Percentiles rank a stretch among this genome's conserved stretches.
Evolutionary conservation across 2,329 filamentous ascomycete genomes (phyloP).

Genomic region (Pseudofabraea citricarpa): DNA sequence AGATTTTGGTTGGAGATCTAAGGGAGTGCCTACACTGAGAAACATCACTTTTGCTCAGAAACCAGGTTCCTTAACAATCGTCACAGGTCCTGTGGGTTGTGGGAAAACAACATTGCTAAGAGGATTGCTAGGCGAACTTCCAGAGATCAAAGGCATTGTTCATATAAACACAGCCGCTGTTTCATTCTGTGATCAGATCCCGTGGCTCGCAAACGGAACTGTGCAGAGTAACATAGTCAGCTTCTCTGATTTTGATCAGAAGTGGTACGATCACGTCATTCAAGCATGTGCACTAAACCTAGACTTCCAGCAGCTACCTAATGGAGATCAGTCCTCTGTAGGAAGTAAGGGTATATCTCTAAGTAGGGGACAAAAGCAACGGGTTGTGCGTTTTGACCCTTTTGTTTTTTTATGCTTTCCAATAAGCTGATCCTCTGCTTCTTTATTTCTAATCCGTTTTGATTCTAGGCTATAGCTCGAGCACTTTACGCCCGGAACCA

Average conservation of each 20-base stretch:
- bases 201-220: conserved; percentile 38
- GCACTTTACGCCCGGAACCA: conserved; percentile 30
- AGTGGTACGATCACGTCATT: conserved; percentile 59
- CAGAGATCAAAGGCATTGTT: conserved; percentile 14
- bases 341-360: conserved; percentile 26
- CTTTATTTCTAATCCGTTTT: no score
- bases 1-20: conserved; percentile 10
- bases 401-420: conserved; percentile 4
- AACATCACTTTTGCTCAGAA: conserved; percentile 10
- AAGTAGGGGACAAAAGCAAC: conserved; percentile 21
- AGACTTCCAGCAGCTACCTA: conserved; percentile 38
- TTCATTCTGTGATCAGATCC: conserved; percentile 38
- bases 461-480: conserved; percentile 51
- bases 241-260: conserved; percentile 36
- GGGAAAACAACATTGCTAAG: conserved; percentile 22
- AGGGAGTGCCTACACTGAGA: conserved; percentile 8
- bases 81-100: conserved; percentile 25
- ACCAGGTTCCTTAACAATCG: conserved; percentile 11
- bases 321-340: conserved; percentile 20
- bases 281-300: conserved; percentile 59
- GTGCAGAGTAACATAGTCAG: conserved; percentile 36
- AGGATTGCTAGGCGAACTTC: conserved; percentile 18
- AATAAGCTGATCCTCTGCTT: background rate
- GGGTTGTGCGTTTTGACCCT: conserved; percentile 14
- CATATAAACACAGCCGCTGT: conserved; percentile 11